A percentile compares a stretch with the other conserved stretches of the same genome.
Conservation (phyloP, 2,329 filamentous ascomycete species). For the Nothopassalora personata region DNA sequence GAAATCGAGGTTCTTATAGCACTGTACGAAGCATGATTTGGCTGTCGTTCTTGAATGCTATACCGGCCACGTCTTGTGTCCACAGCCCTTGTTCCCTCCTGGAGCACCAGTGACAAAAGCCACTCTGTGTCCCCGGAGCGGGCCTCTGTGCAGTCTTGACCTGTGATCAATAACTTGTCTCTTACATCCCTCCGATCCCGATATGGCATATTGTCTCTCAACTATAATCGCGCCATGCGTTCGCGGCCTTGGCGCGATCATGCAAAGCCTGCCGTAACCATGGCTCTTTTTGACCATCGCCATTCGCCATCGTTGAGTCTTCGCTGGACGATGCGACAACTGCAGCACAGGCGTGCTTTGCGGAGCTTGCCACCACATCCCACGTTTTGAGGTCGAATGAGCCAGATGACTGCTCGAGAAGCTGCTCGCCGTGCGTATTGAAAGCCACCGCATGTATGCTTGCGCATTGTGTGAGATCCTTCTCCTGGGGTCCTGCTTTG, state of each 20-base stretch:
- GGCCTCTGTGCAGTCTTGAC: neutral
- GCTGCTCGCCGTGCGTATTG: slow-evolving; percentile 64
- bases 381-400: slow-evolving; percentile 70
- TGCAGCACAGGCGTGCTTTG: slow-evolving; percentile 58
- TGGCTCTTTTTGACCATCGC: slow-evolving; percentile 26
- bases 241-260: slow-evolving; percentile 37
- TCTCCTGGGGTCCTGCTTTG: slow-evolving; percentile 54
- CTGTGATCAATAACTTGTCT: neutral
- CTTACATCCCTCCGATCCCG: neutral
- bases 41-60: too few species aligned
- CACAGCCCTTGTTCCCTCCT: too few species aligned
- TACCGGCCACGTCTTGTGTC: too few species aligned
- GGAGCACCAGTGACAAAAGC: neutral
- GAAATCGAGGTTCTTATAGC: too few species aligned
- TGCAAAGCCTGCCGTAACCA: slow-evolving; percentile 40
- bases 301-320: slow-evolving; percentile 38
- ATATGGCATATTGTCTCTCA: slow-evolving; percentile 9
- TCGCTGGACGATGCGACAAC: slow-evolving; percentile 36
- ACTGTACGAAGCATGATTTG: too few species aligned
- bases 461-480: slow-evolving; percentile 56
- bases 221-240: slow-evolving; percentile 36
- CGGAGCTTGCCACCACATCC: slow-evolving; percentile 63
- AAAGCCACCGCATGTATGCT: slow-evolving; percentile 83
- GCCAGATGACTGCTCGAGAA: slow-evolving; percentile 79
- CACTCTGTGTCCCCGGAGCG: neutral